These are phyloP conservation scores for Leucosporidium yakuticum DNA, from an alignment of 768 basidiomycete species.

Conservation along the genomic window DNA sequence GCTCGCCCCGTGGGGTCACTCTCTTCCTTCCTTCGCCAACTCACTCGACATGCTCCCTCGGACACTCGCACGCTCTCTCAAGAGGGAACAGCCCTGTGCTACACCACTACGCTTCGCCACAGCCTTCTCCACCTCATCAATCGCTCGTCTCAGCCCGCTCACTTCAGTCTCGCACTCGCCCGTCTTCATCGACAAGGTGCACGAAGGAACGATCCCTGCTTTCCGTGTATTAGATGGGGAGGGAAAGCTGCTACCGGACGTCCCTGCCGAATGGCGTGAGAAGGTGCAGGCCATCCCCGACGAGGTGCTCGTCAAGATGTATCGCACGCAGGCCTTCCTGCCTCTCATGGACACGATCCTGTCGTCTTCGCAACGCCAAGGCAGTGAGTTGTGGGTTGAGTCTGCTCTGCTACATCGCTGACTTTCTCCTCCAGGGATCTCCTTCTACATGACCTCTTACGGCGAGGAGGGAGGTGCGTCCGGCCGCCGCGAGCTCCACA, in stretches of 20 bases:
- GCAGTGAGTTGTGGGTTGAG: conserved; percentile 48
- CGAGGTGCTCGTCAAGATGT: conserved; percentile 48
- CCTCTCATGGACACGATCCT: conserved; percentile 62
- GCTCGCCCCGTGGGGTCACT: too few species aligned
- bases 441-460: conserved; percentile 40
- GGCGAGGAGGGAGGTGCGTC: conserved; percentile 20
- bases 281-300: conserved; percentile 32
- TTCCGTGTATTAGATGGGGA: conserved; percentile 77
- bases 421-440: conserved; percentile 4
- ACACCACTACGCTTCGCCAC: too few species aligned
- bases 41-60: too few species aligned
- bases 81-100: too few species aligned
- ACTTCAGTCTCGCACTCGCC: background rate
- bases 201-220: conserved; percentile 58
- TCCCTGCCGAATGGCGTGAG: conserved; percentile 37
- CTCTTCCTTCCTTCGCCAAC: too few species aligned
- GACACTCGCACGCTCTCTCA: too few species aligned
- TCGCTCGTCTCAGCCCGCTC: background rate
- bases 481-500: background rate
- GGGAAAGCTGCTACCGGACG: conserved; percentile 67
- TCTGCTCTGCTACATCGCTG: background rate
- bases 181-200: conserved; percentile 14
- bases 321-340: conserved; percentile 70
- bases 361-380: conserved; percentile 88
- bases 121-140: background rate